These are phyloP conservation scores for Oryza glaberrima DNA, from an alignment of 176 grass and related monocot genomes.

Conservation along the genomic window DNA sequence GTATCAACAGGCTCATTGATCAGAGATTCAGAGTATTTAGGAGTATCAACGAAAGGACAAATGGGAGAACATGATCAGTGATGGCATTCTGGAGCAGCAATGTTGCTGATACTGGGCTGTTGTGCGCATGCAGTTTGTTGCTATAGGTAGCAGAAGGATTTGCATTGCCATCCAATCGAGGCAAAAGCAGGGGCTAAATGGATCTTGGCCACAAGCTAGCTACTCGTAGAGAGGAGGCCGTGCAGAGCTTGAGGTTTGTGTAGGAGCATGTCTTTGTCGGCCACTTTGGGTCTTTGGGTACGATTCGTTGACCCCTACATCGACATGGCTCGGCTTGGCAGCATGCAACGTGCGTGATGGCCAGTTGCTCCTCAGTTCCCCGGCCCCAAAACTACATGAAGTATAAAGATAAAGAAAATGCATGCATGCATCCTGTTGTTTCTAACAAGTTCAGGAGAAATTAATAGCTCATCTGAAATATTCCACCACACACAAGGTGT, in stretches of 20 bases:
- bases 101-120: neutral
- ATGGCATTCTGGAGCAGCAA: neutral
- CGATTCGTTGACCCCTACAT: constrained; percentile 52
- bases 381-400: constrained; percentile 37
- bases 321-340: constrained; percentile 43
- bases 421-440: neutral
- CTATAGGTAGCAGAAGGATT: constrained; percentile 30
- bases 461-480: neutral
- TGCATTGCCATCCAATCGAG: constrained; percentile 45
- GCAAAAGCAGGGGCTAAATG: constrained; percentile 26
- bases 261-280: constrained; percentile 79
- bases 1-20: neutral
- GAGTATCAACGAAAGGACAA: neutral
- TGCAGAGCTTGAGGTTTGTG: constrained; percentile 38
- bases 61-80: neutral
- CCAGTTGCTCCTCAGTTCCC: neutral
- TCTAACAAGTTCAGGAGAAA: neutral
- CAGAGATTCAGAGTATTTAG: neutral
- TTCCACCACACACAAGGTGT: neutral
- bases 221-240: constrained; percentile 17
- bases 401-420: neutral
- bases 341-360: constrained; percentile 48
- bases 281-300: constrained; percentile 63
- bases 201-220: constrained; percentile 31
- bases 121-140: constrained; percentile 4